Percentiles rank a stretch among this genome's conserved stretches.
Conservation (phyloP, 164 flowering plant species). For the Taxillus chinensis region DNA sequence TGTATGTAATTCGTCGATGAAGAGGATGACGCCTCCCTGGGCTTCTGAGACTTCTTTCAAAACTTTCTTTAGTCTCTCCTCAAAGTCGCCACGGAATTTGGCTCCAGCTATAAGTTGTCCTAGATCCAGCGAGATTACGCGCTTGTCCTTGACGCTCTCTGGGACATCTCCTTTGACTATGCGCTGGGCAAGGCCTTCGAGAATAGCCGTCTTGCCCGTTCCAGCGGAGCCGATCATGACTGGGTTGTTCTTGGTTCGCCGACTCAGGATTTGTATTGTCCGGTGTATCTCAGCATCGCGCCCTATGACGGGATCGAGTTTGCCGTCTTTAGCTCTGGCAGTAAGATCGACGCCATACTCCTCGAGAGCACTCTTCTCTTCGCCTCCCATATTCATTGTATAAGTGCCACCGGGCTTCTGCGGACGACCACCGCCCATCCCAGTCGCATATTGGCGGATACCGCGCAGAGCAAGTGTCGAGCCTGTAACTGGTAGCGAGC, state of each 20-base stretch:
- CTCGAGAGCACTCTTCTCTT: too few species aligned
- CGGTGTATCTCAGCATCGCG: neutral
- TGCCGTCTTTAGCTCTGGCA: too few species aligned
- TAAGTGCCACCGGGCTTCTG: too few species aligned
- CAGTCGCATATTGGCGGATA: too few species aligned
- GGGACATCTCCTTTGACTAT: too few species aligned
- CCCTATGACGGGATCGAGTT: neutral
- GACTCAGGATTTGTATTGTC: neutral
- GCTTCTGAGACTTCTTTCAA: constrained; percentile 9
- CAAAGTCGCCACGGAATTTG: constrained; percentile 11
- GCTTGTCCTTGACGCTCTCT: too few species aligned
- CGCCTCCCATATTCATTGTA: too few species aligned
- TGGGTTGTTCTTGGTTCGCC: neutral
- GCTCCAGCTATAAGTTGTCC: constrained; percentile 13
- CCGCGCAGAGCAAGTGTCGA: too few species aligned
- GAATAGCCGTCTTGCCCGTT: neutral
- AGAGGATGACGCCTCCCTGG: constrained; percentile 6
- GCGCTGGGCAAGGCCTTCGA: neutral
- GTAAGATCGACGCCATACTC: too few species aligned
- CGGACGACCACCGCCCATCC: too few species aligned
- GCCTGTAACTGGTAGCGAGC: too few species aligned
- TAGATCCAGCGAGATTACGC: constrained; percentile 10
- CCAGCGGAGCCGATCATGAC: neutral
- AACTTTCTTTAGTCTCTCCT: constrained; percentile 9
- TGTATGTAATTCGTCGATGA: constrained; percentile 19